Evolutionary conservation across 495 filamentous ascomycete species (phyloP).

Genomic region (Penicillium silybi): DNA sequence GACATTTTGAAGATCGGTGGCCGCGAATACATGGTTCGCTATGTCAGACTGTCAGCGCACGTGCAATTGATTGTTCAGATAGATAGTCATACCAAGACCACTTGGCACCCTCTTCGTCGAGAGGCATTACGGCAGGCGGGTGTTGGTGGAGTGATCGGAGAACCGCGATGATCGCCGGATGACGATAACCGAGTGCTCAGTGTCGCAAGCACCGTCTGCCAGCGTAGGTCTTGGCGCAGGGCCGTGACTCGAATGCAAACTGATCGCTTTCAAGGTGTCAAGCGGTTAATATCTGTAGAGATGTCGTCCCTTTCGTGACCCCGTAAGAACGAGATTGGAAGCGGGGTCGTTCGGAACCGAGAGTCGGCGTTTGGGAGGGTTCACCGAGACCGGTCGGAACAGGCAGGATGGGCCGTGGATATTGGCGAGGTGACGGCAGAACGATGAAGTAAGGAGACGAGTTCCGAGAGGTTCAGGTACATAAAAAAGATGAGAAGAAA

Average conservation of each 20-base stretch:
- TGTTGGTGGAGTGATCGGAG: background rate
- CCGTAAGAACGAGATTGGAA: background rate
- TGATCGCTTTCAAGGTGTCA: background rate
- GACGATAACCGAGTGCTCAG: background rate
- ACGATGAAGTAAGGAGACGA: background rate
- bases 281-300: background rate
- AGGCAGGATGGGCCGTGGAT: background rate
- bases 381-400: background rate
- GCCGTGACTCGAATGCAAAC: background rate
- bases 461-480: background rate
- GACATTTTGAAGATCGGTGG: slow-evolving; percentile 81
- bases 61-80: background rate
- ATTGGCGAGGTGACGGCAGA: slow-evolving; percentile 8
- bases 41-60: slow-evolving; percentile 5
- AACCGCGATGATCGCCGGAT: slow-evolving; percentile 3
- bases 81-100: slow-evolving; percentile 46
- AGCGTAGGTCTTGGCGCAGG: background rate
- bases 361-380: background rate
- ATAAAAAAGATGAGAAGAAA: slow-evolving; percentile 4
- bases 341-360: slow-evolving; percentile 2
- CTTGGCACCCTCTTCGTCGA: slow-evolving; percentile 45
- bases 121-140: slow-evolving; percentile 35
- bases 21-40: slow-evolving; percentile 84
- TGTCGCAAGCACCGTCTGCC: background rate
- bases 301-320: background rate